phyloP scores from a whole-genome alignment of 768 basidiomycete genomes.

The Pleurotus tuber-regium region DNA sequence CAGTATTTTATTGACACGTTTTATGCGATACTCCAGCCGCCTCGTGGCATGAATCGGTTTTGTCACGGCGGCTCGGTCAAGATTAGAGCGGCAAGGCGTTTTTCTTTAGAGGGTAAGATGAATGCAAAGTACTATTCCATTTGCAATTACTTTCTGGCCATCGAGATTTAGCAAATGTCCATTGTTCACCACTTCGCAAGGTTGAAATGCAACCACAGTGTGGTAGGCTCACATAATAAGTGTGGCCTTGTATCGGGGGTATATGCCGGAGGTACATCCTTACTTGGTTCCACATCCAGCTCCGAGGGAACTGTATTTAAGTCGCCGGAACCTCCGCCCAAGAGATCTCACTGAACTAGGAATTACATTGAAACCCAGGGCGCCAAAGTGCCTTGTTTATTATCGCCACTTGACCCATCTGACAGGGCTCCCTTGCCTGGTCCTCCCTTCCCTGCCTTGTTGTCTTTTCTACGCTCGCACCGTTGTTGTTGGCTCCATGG shows the following conservation, averaged over 20 bases:
- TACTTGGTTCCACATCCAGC: constrained; percentile 1
- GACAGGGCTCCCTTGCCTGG: constrained; percentile 6
- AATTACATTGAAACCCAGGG: constrained; percentile 1
- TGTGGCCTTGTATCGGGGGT: background rate
- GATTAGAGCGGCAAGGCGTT: too few species aligned
- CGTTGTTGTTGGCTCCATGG: constrained; percentile 8
- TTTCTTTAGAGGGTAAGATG: too few species aligned
- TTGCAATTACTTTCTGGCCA: too few species aligned
- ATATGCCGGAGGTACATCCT: constrained; percentile 7
- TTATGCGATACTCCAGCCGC: too few species aligned
- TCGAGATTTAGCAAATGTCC: too few species aligned
- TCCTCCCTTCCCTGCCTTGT: constrained; percentile 2
- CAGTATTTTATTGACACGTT: too few species aligned
- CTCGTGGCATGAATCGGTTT: too few species aligned
- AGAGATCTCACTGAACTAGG: background rate
- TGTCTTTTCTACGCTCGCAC: background rate
- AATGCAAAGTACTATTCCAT: too few species aligned
- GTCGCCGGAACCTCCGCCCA: constrained; percentile 7
- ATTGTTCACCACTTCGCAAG: too few species aligned
- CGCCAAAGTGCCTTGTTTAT: constrained; percentile 7
- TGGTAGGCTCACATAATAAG: constrained; percentile 3
- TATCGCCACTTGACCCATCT: constrained; percentile 4
- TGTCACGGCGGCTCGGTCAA: too few species aligned
- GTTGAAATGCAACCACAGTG: background rate
- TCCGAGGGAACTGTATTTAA: constrained; percentile 12